Evolutionary conservation across 2,329 filamentous ascomycete genomes (phyloP), one percentile per base, ranked within the genome.

Genomic region (Coniosporium tulheliwenetii): DNA sequence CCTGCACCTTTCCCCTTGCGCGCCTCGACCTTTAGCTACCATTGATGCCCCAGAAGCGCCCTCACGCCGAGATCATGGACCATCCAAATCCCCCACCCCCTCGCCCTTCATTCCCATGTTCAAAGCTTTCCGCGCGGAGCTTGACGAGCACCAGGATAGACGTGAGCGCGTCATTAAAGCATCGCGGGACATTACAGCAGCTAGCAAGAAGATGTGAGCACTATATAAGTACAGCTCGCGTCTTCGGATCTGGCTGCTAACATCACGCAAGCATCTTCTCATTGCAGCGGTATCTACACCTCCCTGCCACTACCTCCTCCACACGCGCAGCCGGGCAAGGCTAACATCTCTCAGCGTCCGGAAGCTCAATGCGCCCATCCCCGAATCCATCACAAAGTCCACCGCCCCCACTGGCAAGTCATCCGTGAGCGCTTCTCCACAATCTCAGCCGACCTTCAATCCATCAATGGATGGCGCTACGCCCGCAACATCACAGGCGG

Each of bases 121-220:
- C 58, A 81, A 85, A 59, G 65, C 60, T 7, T 94, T 96, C 58
- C 80, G 87, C 39, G 71, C 81, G 52, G 87, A 95, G 62, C 70
- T 98, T 26, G 91, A 98, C 55, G 77, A 91, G 62, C 89, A 96
- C 57, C 85, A 98, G 60, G 91, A 96, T 61, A 79, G 91, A 12
- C 75, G 86, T 42, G 87, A 95, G 64, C 76, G 81, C 40, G 77
- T 94, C 50, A 83, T 93, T 55, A 98, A 96, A 66, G 81, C 79
- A 2, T 93, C 85, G 8, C 71, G 89, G 46, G 91, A 98, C 59
- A 83, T 98, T 43, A 98, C 91, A 5, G 86, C 85, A 0, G 69
- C 86, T 41, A 94, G 85, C 62, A 98, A 98, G 70, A 98, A 96
- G 66, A 93, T 96, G 86, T 93, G 62, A 64, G 70, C 49, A 26